Evolutionary conservation across 208 protist species (phyloP).

Genomic region (Acanthamoeba castellanii): DNA sequence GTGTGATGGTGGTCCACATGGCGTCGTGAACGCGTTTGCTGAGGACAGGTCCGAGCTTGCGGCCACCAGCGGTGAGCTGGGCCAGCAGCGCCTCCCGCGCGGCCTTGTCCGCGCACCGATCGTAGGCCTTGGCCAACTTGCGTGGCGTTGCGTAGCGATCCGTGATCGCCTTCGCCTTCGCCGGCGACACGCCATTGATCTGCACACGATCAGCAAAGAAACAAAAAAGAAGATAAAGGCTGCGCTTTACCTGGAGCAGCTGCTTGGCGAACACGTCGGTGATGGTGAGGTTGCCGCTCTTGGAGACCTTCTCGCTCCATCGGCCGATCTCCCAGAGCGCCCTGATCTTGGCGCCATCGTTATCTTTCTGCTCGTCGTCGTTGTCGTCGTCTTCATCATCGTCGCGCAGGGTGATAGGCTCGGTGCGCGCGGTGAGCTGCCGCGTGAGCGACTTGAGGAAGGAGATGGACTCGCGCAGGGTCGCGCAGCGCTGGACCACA

Average conservation of each 20-base stretch:
- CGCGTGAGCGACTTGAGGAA: constrained; percentile 26
- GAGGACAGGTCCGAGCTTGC: constrained; percentile 29
- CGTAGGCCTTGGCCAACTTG: background rate
- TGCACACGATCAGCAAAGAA: background rate
- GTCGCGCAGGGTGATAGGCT: background rate
- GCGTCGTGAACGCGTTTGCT: constrained; percentile 52
- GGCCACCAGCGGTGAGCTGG: background rate
- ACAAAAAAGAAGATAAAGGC: background rate
- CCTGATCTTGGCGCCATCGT: background rate
- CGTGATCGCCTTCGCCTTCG: constrained; percentile 31
- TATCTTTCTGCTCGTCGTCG: background rate
- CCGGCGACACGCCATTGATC: constrained; percentile 34
- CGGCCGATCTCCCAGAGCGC: constrained; percentile 50
- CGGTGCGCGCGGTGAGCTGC: background rate
- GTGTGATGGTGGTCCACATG: background rate
- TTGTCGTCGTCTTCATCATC: background rate
- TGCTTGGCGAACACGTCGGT: constrained; percentile 61
- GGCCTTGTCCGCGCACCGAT: background rate
- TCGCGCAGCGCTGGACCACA: background rate
- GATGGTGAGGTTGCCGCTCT: constrained; percentile 52
- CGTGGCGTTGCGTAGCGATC: constrained; percentile 17
- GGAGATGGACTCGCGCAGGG: constrained; percentile 14
- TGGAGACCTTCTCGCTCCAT: constrained; percentile 63
- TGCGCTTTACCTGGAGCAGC: background rate
- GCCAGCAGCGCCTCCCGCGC: constrained; percentile 17